Percentiles rank a stretch among this genome's conserved stretches.
These are phyloP conservation scores for Ganoderma sinense DNA, from an alignment of 1,284 basidiomycete genomes.

Conservation along the genomic window DNA sequence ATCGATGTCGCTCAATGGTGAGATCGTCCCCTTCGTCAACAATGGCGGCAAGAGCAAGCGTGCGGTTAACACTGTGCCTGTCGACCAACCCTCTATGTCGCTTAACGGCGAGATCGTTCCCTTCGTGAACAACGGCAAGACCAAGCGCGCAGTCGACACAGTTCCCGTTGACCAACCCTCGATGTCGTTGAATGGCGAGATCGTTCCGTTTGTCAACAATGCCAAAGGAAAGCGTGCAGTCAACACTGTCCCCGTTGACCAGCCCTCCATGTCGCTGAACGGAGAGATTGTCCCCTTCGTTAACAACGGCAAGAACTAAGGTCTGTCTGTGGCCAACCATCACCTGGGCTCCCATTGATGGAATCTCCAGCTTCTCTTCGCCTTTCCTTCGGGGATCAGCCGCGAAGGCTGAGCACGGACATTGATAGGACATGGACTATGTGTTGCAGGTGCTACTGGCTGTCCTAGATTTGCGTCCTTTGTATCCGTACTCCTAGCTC, in stretches of 20 bases:
- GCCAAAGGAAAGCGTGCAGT: slow-evolving; percentile 36
- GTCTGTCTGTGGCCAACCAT: slow-evolving; percentile 1
- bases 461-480: slow-evolving; percentile 27
- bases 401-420: slow-evolving; percentile 6
- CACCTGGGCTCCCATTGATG: neutral
- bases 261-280: slow-evolving; percentile 33
- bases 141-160: slow-evolving; percentile 40
- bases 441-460: slow-evolving; percentile 26
- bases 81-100: slow-evolving; percentile 38
- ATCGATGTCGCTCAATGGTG: slow-evolving; percentile 33
- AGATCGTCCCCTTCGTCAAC: slow-evolving; percentile 32
- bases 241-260: slow-evolving; percentile 44
- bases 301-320: slow-evolving; percentile 31
- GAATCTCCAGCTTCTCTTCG: neutral
- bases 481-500: slow-evolving; percentile 24
- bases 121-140: slow-evolving; percentile 34
- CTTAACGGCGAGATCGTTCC: slow-evolving; percentile 32
- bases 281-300: slow-evolving; percentile 31
- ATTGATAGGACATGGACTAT: slow-evolving; percentile 14
- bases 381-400: neutral
- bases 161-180: slow-evolving; percentile 42
- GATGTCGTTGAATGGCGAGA: slow-evolving; percentile 31
- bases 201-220: slow-evolving; percentile 34
- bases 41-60: slow-evolving; percentile 30
- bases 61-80: slow-evolving; percentile 40